A percentile compares a stretch with the other conserved stretches of the same genome.
Evolutionary conservation across 108 stramenopile species (phyloP).

Genomic region (Cylindrotheca closterium): DNA sequence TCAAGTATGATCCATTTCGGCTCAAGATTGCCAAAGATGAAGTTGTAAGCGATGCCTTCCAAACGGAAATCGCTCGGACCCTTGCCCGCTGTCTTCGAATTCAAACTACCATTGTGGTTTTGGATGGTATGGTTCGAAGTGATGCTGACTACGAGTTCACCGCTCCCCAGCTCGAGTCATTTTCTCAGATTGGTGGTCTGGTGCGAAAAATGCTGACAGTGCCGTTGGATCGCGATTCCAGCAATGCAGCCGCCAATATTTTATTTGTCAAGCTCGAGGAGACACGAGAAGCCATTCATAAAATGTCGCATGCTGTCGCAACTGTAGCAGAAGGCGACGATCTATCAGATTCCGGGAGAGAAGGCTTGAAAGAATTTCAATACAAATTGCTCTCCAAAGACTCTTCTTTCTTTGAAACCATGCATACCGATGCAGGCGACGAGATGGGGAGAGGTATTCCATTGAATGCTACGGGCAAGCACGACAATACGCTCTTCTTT

Average conservation of each 20-base stretch:
- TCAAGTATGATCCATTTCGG: conserved; percentile 30
- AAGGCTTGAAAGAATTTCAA: conserved; percentile 3
- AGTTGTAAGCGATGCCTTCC: no score
- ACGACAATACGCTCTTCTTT: conserved; percentile 23
- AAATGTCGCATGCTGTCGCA: conserved; percentile 13
- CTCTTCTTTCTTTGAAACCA: conserved; percentile 3
- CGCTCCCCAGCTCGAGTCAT: conserved; percentile 8
- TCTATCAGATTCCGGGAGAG: neutral
- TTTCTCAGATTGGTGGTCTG: conserved; percentile 17
- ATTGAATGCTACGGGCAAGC: conserved; percentile 6
- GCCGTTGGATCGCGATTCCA: conserved; percentile 3
- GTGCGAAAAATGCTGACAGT: no score
- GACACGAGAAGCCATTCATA: conserved; percentile 12
- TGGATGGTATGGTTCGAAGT: conserved; percentile 35
- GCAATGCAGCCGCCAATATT: conserved; percentile 10
- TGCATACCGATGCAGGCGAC: conserved; percentile 3
- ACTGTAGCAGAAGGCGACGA: neutral
- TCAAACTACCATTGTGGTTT: conserved; percentile 31
- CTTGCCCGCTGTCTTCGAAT: conserved; percentile 36
- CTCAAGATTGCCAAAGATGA: conserved; percentile 1
- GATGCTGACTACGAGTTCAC: conserved; percentile 25
- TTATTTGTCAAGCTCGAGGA: conserved; percentile 17
- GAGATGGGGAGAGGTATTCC: conserved; percentile 20
- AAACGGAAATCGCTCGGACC: conserved; percentile 18
- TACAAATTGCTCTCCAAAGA: neutral